Evolutionary conservation across 306 rosid genomes (phyloP), one percentile per base, ranked within the genome.

Genomic region (Cucurbita moschata): DNA sequence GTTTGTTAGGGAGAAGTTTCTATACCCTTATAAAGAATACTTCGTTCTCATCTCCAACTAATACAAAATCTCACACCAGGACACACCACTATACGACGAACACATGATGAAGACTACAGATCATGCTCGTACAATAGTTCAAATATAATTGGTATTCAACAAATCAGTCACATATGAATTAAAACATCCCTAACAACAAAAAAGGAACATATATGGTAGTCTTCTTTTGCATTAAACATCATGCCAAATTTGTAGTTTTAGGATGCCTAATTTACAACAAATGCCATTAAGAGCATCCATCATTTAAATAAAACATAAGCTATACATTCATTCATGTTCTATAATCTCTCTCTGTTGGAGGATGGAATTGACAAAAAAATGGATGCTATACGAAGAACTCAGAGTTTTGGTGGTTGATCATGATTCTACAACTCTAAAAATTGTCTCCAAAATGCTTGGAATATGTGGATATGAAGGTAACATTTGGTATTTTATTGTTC

Each of bases 381-480:
- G 16, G 19, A 0, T 61, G 7, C 9, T 47, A 43, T 58, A 26
- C 18, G 65, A 71, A 39, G 42, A 58, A 18, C 40, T 81, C 42
- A 75, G 53, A 54, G 77, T 85, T 68, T 81, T 87, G 85, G 88
- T 82, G 56, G 82, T 87, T 60, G 88, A 87, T 50, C 21, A 67
- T 61, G 80, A 82, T 59, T 37, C 59, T 9, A 73, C 76, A 42
- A 67, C 59, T 47, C 85, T 81, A 5, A 3, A 53, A 53, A 18
- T 56, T 26, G 77, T 77, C 18, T 83, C 84, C 9, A 79, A 59
- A 54, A 78, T 87, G 78, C 87, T 87, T 5, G 5, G 1, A 6
- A 0, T 18, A 21, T 73, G 68, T 78, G 84, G 88, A 75, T 78
- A 81, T 69, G 80, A 87, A 79, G 91, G 91, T 89, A 83, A 76